phyloP scores from a whole-genome alignment of 2,329 filamentous ascomycete species.

The Thielaviopsis populi region DNA sequence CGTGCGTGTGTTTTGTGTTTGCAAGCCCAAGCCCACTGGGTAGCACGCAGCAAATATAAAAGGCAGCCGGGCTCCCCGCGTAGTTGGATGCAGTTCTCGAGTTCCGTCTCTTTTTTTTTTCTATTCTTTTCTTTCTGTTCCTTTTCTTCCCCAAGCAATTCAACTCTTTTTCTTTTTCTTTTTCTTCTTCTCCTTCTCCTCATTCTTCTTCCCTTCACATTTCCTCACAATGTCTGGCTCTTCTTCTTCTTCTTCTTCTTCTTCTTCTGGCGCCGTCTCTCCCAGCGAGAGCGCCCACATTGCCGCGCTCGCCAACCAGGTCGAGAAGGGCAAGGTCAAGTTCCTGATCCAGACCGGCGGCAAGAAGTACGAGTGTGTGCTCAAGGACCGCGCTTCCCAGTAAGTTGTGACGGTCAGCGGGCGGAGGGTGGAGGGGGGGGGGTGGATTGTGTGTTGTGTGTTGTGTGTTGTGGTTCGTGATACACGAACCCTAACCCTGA shows the following conservation, averaged over 20 bases:
- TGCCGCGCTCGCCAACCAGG: constrained; percentile 21
- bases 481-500: neutral
- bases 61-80: neutral
- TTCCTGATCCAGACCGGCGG: constrained; percentile 33
- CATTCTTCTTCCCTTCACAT: neutral
- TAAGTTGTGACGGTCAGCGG: constrained; percentile 23
- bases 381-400: constrained; percentile 31
- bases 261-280: constrained; percentile 6
- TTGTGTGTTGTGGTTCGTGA: too few relatives aligned
- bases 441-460: too few relatives aligned
- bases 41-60: neutral
- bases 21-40: too few relatives aligned
- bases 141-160: neutral
- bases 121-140: constrained; percentile 2
- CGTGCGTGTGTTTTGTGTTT: too few relatives aligned
- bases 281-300: constrained; percentile 9
- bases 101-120: neutral
- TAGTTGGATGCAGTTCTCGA: neutral
- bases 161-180: neutral
- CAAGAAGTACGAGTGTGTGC: constrained; percentile 27
- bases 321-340: constrained; percentile 29
- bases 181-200: constrained; percentile 8
- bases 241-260: constrained; percentile 13
- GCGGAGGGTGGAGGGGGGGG: too few relatives aligned
- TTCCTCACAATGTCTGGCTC: constrained; percentile 17